Percentiles rank a stretch among this genome's conserved stretches.
Conservation (phyloP, 441 rosid genomes). For the Rhodomyrtus psidioides region DNA sequence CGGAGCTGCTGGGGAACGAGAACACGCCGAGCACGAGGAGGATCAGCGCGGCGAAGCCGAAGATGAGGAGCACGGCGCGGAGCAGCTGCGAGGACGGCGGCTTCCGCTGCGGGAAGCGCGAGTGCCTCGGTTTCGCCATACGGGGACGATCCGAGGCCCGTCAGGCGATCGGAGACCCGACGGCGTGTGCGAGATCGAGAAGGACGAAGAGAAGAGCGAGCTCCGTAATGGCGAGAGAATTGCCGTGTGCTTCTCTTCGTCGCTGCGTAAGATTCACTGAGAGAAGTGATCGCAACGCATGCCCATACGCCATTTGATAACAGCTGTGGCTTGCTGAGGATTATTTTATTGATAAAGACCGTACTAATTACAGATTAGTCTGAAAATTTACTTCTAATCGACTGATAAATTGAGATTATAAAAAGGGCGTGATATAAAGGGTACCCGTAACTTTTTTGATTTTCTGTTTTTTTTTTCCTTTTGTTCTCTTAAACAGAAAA, state of each 20-base stretch:
- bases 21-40: slow-evolving; percentile 66
- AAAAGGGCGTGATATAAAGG: no score
- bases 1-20: slow-evolving; percentile 51
- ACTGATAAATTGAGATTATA: no score
- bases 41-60: slow-evolving; percentile 59
- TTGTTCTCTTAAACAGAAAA: no score
- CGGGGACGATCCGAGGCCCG: neutral
- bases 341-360: no score
- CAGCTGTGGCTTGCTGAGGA: no score
- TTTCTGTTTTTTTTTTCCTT: no score
- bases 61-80: slow-evolving; percentile 34
- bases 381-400: no score
- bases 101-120: slow-evolving; percentile 56
- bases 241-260: neutral
- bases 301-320: no score
- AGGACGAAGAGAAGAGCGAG: neutral
- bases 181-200: neutral
- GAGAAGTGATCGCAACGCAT: no score
- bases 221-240: neutral
- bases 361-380: no score
- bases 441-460: no score
- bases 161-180: neutral
- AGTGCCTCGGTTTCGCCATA: slow-evolving; percentile 53
- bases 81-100: slow-evolving; percentile 49
- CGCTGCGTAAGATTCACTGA: no score